These are phyloP conservation scores for Lentinula novae-zelandiae DNA, from an alignment of 1,284 basidiomycete species.

Conservation along the genomic window DNA sequence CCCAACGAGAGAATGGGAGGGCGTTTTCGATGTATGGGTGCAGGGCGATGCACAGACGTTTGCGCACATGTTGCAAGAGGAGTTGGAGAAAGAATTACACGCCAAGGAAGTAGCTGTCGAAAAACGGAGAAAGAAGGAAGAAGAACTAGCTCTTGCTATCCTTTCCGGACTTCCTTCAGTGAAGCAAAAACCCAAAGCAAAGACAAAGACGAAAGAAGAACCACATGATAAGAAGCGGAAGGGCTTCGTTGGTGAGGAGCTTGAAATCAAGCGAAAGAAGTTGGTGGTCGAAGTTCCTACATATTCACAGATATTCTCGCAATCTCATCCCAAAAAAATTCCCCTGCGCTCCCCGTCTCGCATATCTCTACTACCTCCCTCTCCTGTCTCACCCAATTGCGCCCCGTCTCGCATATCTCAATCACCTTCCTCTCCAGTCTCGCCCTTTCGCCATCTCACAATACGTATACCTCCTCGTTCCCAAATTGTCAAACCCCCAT, in stretches of 20 bases:
- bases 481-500: background rate
- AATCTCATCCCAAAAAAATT: background rate
- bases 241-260: background rate
- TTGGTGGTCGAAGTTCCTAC: conserved; percentile 3
- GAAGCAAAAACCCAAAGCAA: conserved; percentile 4
- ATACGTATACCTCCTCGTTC: conserved; percentile 5
- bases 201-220: background rate
- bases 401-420: background rate
- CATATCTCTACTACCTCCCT: background rate
- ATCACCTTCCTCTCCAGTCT: background rate
- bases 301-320: background rate
- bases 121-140: conserved; percentile 44
- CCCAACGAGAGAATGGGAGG: conserved; percentile 85
- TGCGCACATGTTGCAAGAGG: conserved; percentile 53
- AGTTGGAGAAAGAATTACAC: conserved; percentile 47
- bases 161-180: background rate
- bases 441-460: conserved; percentile 1
- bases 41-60: conserved; percentile 87
- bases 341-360: background rate
- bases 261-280: background rate
- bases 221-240: conserved; percentile 3
- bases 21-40: conserved; percentile 89
- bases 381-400: background rate
- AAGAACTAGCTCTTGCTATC: background rate
- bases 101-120: conserved; percentile 49